Percentiles rank a stretch among this genome's conserved stretches.
Evolutionary conservation across 2,329 filamentous ascomycete genomes (phyloP).

Genomic region (Aspergillus quadrilineatus): DNA sequence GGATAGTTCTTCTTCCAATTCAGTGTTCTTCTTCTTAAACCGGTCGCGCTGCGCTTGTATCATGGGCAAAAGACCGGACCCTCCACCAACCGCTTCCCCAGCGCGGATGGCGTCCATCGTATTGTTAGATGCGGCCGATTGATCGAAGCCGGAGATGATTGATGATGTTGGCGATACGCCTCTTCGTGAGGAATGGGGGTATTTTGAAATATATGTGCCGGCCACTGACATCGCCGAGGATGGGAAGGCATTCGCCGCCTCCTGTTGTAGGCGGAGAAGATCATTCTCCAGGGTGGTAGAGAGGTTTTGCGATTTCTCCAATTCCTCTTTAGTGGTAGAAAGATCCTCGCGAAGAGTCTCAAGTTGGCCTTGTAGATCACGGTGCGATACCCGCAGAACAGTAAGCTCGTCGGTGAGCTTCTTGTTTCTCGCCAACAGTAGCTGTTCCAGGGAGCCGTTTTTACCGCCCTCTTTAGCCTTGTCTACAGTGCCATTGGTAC

Average conservation of each 20-base stretch:
- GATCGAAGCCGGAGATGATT: conserved; percentile 95
- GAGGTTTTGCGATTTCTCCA: conserved; percentile 79
- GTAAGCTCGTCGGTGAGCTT: conserved; percentile 94
- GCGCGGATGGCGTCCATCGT: conserved; percentile 60
- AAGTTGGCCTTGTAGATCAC: conserved; percentile 80
- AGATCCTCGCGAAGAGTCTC: conserved; percentile 80
- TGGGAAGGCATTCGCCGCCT: conserved; percentile 78
- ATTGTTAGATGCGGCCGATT: conserved; percentile 52
- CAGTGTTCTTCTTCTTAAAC: conserved; percentile 92
- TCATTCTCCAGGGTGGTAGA: conserved; percentile 91
- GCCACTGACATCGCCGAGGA: conserved; percentile 85
- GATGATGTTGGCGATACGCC: conserved; percentile 90
- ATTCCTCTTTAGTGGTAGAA: conserved; percentile 76
- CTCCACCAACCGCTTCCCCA: conserved; percentile 69
- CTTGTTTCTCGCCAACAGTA: conserved; percentile 90
- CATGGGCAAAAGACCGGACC: conserved; percentile 93
- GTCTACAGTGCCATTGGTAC: conserved; percentile 49
- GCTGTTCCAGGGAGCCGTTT: conserved; percentile 78
- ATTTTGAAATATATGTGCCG: conserved; percentile 81
- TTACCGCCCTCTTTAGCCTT: conserved; percentile 57
- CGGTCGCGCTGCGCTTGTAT: conserved; percentile 95
- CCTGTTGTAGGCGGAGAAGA: conserved; percentile 80
- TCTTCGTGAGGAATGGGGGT: conserved; percentile 69
- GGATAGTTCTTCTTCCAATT: conserved; percentile 86
- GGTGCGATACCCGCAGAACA: conserved; percentile 86